These are phyloP conservation scores for Vaccinium vitisidaea DNA, from an alignment of 148 eudicot species.

Conservation along the genomic window DNA sequence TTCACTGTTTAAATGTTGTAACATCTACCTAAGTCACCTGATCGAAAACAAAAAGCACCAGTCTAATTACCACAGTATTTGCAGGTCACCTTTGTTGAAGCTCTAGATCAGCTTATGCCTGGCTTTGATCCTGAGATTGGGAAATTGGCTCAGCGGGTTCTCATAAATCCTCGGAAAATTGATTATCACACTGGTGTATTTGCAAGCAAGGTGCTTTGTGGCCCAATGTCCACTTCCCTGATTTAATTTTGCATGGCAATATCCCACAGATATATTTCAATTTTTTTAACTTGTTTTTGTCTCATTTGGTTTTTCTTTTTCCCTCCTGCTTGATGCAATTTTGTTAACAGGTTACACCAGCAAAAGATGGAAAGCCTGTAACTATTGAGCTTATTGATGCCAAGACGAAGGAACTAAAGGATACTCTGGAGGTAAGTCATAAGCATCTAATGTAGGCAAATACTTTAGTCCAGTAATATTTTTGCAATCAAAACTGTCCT, in stretches of 20 bases:
- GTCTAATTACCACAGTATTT: slow-evolving; percentile 12
- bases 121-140: slow-evolving; percentile 99
- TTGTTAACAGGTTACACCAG: slow-evolving; percentile 82
- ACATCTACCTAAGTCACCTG: background rate
- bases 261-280: background rate
- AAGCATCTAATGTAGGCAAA: slow-evolving; percentile 10
- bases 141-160: slow-evolving; percentile 92
- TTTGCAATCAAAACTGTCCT: background rate
- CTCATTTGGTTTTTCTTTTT: background rate
- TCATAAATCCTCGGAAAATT: slow-evolving; percentile 93
- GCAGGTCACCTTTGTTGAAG: slow-evolving; percentile 98
- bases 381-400: slow-evolving; percentile 95
- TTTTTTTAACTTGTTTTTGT: slow-evolving; percentile 2
- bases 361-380: slow-evolving; percentile 97
- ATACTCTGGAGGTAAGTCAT: slow-evolving; percentile 69
- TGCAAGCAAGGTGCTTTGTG: slow-evolving; percentile 81
- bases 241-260: slow-evolving; percentile 7
- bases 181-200: slow-evolving; percentile 97
- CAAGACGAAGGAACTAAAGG: slow-evolving; percentile 90
- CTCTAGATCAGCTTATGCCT: slow-evolving; percentile 98
- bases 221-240: background rate
- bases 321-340: slow-evolving; percentile 7
- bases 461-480: background rate
- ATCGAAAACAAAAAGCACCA: background rate
- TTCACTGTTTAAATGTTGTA: background rate